Conservation (phyloP, 192 early-diverging fungal genomes). For the Coemansia sp. region DNA sequence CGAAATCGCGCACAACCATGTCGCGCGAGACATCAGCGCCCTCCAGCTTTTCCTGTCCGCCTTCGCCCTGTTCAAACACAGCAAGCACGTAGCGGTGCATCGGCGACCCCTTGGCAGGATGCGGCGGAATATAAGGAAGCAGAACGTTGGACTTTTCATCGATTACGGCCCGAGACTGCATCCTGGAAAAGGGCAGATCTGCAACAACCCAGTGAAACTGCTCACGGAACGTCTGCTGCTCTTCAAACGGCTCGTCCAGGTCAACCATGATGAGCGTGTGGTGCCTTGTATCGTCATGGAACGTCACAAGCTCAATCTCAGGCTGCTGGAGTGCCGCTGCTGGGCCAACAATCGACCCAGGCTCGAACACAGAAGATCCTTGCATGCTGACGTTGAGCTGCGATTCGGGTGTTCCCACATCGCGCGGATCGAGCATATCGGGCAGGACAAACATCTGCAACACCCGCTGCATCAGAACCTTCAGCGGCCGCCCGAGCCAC, state of each 20-base stretch:
- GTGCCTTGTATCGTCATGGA: conserved; percentile 65
- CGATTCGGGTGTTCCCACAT: conserved; percentile 34
- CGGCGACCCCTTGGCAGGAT: conserved; percentile 74
- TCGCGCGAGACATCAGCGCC: conserved; percentile 40
- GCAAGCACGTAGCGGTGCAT: conserved; percentile 73
- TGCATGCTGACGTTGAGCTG: conserved; percentile 46
- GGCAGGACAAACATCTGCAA: conserved; percentile 78
- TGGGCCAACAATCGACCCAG: conserved; percentile 42
- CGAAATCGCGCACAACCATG: conserved; percentile 40
- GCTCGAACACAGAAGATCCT: conserved; percentile 23
- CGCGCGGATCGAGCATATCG: conserved; percentile 63
- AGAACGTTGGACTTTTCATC: conserved; percentile 40
- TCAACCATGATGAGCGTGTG: conserved; percentile 74
- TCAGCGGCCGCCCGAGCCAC: conserved; percentile 59
- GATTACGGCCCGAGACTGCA: conserved; percentile 47
- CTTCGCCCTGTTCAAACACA: conserved; percentile 64
- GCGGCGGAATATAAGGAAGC: conserved; percentile 69
- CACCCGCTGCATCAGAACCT: conserved; percentile 65
- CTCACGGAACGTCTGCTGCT: conserved; percentile 66
- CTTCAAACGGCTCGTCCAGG: conserved; percentile 66
- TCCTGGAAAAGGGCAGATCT: conserved; percentile 65
- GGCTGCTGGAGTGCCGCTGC: conserved; percentile 59
- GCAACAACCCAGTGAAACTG: conserved; percentile 73
- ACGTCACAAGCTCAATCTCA: conserved; percentile 58
- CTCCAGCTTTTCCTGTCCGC: conserved; percentile 56